Conservation (phyloP, 2,329 filamentous ascomycete species). For the Sclerotinia spermophila region DNA sequence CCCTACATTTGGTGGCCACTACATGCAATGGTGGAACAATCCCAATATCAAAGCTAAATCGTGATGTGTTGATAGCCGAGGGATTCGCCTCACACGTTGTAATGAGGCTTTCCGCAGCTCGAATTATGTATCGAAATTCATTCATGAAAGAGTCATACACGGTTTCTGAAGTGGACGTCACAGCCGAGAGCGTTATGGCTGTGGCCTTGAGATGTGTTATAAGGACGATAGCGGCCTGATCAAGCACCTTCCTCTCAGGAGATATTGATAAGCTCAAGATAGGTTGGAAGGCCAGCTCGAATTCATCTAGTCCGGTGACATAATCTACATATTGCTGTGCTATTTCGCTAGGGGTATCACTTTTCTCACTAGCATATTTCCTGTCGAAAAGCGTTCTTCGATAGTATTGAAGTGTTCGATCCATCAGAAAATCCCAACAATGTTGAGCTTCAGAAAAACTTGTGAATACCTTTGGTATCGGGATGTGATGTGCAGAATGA, state of each 20-base stretch:
- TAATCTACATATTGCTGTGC: slow-evolving; percentile 22
- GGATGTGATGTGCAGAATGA: slow-evolving; percentile 29
- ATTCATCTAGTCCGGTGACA: slow-evolving; percentile 25
- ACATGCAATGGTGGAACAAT: slow-evolving; percentile 63
- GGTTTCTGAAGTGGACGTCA: slow-evolving; percentile 29
- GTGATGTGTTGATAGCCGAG: slow-evolving; percentile 38
- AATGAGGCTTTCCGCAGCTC: slow-evolving; percentile 25
- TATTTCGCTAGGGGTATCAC: slow-evolving; percentile 24
- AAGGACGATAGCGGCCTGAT: slow-evolving; percentile 27
- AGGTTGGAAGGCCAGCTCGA: slow-evolving; percentile 30
- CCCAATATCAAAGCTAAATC: slow-evolving; percentile 60
- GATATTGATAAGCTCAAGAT: slow-evolving; percentile 28
- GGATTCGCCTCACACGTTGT: slow-evolving; percentile 18
- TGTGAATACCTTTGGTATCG: slow-evolving; percentile 30
- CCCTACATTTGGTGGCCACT: slow-evolving; percentile 63
- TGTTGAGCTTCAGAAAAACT: slow-evolving; percentile 30
- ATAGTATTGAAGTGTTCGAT: slow-evolving; percentile 32
- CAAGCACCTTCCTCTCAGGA: slow-evolving; percentile 24
- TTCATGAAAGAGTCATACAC: slow-evolving; percentile 29
- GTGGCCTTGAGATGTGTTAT: slow-evolving; percentile 23
- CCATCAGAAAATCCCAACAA: slow-evolving; percentile 36
- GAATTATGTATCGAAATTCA: slow-evolving; percentile 30
- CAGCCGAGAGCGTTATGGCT: slow-evolving; percentile 25
- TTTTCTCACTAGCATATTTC: slow-evolving; percentile 22
- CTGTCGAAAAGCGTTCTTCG: slow-evolving; percentile 30